These are phyloP conservation scores for Hypoxylon sp. DNA, from an alignment of 2,329 filamentous ascomycete species.

Conservation along the genomic window DNA sequence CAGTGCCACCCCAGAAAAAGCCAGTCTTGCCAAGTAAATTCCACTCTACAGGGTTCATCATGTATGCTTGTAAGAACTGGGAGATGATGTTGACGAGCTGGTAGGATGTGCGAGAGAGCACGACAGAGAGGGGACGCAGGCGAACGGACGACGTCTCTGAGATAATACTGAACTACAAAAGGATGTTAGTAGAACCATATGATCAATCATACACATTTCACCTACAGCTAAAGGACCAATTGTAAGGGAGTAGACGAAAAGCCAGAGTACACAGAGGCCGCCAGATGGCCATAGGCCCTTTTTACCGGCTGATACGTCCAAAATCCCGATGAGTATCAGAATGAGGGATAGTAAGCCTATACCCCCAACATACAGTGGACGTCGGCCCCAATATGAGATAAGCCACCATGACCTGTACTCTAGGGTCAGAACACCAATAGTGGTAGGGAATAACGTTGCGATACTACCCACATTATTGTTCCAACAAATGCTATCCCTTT, in stretches of 20 bases:
- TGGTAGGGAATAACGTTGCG: conserved; percentile 27
- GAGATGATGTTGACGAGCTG: conserved; percentile 62
- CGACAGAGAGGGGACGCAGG: conserved; percentile 63
- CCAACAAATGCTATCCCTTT: conserved; percentile 58
- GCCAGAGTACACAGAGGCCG: conserved; percentile 61
- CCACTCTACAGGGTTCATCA: conserved; percentile 58
- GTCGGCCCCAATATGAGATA: conserved; percentile 58
- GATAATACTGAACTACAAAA: conserved; percentile 60
- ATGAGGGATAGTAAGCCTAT: conserved; percentile 57
- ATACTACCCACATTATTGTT: conserved; percentile 59
- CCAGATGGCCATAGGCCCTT: conserved; percentile 60
- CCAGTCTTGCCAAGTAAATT: conserved; percentile 61
- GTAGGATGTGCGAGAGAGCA: conserved; percentile 62
- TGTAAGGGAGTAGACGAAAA: conserved; percentile 63
- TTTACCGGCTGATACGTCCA: conserved; percentile 61
- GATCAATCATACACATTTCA: not conserved
- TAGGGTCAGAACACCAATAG: conserved; percentile 40
- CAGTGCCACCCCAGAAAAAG: conserved; percentile 62
- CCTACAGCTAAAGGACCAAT: conserved; percentile 64
- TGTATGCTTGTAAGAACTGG: conserved; percentile 59
- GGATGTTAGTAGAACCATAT: conserved; percentile 26
- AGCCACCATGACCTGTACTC: conserved; percentile 60
- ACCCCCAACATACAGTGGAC: conserved; percentile 59
- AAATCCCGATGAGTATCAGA: conserved; percentile 59
- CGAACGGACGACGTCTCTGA: conserved; percentile 64